These are phyloP conservation scores for Cercospora zeae-maydis DNA, from an alignment of 2,329 filamentous ascomycete genomes.

Conservation along the genomic window DNA sequence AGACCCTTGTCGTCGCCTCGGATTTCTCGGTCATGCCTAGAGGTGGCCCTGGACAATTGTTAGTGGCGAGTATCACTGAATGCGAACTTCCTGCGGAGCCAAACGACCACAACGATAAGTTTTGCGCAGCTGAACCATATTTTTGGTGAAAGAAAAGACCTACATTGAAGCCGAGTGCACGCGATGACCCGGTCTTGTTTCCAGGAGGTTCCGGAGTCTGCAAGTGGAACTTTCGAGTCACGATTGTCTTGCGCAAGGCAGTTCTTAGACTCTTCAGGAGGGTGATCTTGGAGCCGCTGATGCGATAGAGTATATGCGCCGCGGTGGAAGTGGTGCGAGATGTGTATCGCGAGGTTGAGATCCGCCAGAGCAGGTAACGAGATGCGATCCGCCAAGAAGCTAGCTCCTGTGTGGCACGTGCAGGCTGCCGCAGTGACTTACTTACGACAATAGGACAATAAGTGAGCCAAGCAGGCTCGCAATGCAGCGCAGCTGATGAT, in stretches of 20 bases:
- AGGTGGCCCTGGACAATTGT: neutral
- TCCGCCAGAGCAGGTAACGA: conserved; percentile 1
- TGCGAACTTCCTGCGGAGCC: neutral
- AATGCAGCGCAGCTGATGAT: neutral
- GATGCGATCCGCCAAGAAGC: conserved; percentile 1
- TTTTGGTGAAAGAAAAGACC: neutral
- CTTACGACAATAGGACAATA: neutral
- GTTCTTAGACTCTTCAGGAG: neutral
- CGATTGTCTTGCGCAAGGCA: neutral
- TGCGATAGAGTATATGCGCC: neutral
- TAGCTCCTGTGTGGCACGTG: conserved; percentile 10
- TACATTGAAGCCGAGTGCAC: neutral
- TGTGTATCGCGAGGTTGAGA: conserved; percentile 1
- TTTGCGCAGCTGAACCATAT: rapidly evolving
- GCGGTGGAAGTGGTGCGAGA: neutral
- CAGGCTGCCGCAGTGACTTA: neutral
- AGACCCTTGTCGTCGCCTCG: conserved; percentile 16
- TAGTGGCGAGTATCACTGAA: neutral
- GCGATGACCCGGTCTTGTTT: neutral
- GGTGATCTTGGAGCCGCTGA: neutral
- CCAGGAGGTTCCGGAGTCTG: conserved; percentile 1
- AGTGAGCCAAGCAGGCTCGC: neutral
- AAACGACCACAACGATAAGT: neutral
- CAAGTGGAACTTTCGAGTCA: neutral
- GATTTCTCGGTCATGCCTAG: neutral